Percentiles rank a stretch among this genome's conserved stretches.
These are phyloP conservation scores for Heliocybe sulcata DNA, from an alignment of 1,284 basidiomycete species.

Conservation along the genomic window DNA sequence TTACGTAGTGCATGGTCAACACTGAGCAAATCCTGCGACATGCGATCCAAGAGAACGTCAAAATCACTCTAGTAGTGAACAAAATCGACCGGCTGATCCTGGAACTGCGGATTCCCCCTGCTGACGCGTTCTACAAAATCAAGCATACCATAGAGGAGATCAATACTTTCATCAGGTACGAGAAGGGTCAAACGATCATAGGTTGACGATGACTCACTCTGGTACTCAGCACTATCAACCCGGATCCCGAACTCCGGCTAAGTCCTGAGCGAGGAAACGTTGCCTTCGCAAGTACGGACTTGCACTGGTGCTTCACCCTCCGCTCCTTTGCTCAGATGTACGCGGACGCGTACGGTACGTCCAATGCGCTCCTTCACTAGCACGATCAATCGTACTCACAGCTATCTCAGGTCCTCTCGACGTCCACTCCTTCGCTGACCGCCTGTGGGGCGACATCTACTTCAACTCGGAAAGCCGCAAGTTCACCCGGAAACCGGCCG, in stretches of 20 bases:
- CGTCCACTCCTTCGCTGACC: conserved; percentile 65
- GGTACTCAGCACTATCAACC: conserved; percentile 67
- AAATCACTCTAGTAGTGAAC: conserved; percentile 93
- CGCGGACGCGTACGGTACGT: conserved; percentile 79
- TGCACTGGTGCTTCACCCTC: conserved; percentile 97
- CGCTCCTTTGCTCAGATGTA: conserved; percentile 96
- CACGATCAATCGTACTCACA: background rate
- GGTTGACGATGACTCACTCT: background rate
- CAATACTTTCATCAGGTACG: conserved; percentile 88
- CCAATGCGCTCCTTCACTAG: background rate
- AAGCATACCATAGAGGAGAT: conserved; percentile 99
- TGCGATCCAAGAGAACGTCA: conserved; percentile 81
- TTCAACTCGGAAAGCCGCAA: conserved; percentile 81
- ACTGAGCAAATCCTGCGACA: conserved; percentile 85
- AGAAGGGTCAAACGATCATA: conserved; percentile 3
- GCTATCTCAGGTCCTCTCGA: conserved; percentile 46
- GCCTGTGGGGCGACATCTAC: conserved; percentile 99
- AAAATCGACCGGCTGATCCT: conserved; percentile 97
- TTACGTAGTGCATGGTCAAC: conserved; percentile 75
- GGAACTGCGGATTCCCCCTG: conserved; percentile 91
- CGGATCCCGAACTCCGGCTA: conserved; percentile 80
- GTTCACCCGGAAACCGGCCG: conserved; percentile 80
- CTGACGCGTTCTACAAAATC: conserved; percentile 98
- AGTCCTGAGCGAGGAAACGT: conserved; percentile 97
- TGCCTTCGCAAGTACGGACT: conserved; percentile 94